Evolutionary conservation across 192 early-diverging fungal species (phyloP).

Genomic region (Entrophospora sp.): DNA sequence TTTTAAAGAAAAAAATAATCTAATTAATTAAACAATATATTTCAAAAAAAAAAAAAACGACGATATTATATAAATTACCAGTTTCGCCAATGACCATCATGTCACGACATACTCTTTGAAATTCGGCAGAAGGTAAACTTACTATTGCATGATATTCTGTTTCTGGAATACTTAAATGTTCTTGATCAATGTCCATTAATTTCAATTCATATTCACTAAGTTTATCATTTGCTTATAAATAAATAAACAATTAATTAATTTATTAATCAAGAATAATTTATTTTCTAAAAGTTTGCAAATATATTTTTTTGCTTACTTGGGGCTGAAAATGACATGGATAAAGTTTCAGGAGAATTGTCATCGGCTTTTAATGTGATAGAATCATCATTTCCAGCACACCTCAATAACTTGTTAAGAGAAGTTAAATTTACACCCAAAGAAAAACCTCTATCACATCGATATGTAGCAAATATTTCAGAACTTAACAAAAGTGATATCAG

Average conservation of each 20-base stretch:
- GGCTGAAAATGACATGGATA: constrained; percentile 68
- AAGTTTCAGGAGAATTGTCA: constrained; percentile 70
- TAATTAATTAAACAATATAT: too few species aligned
- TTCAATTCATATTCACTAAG: constrained; percentile 90
- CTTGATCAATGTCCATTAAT: constrained; percentile 96
- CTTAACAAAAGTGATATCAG: constrained; percentile 81
- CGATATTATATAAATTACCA: background rate
- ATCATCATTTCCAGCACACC: constrained; percentile 87
- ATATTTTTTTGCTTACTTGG: constrained; percentile 29
- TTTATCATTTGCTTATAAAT: constrained; percentile 43
- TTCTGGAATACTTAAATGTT: constrained; percentile 92
- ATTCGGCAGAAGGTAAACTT: constrained; percentile 82
- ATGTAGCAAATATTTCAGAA: constrained; percentile 72
- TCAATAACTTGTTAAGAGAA: too few species aligned
- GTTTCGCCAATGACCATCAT: constrained; percentile 76
- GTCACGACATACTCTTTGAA: constrained; percentile 86
- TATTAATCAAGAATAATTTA: background rate
- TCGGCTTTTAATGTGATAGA: constrained; percentile 82
- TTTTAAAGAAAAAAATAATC: too few species aligned
- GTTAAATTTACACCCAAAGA: constrained; percentile 83
- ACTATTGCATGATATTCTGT: constrained; percentile 87
- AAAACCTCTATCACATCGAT: constrained; percentile 84
- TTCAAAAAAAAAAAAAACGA: too few species aligned
- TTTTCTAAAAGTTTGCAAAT: background rate
- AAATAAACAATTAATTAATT: background rate